Conservation (phyloP, 768 basidiomycete species). For the Tremella yokohamensis region DNA sequence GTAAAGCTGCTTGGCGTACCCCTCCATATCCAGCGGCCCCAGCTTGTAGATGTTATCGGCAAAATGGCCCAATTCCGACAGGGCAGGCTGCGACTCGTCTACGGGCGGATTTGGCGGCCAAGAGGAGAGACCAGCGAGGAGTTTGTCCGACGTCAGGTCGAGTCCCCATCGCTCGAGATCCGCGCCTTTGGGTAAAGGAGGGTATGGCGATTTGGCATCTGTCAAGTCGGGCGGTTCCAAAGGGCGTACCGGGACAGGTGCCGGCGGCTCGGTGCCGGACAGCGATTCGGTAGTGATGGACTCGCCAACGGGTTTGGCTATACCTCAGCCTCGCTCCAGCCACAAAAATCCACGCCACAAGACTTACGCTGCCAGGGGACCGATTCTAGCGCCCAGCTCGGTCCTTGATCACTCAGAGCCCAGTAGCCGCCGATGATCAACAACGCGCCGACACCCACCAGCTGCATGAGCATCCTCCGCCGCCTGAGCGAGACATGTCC, state of each 20-base stretch:
- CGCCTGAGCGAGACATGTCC: background rate
- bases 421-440: background rate
- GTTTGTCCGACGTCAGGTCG: constrained; percentile 13
- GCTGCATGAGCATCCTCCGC: constrained; percentile 1
- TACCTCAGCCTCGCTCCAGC: too few species aligned
- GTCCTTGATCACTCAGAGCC: too few species aligned
- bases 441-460: background rate
- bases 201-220: too few species aligned
- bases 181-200: background rate
- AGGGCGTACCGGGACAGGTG: too few species aligned
- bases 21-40: constrained; percentile 14
- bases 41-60: constrained; percentile 40
- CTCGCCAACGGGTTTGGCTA: too few species aligned
- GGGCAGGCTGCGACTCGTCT: constrained; percentile 12
- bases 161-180: constrained; percentile 27
- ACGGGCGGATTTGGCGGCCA: constrained; percentile 26
- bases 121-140: constrained; percentile 24
- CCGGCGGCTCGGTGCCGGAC: too few species aligned
- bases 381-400: too few species aligned
- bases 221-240: too few species aligned
- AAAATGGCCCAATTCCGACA: constrained; percentile 31
- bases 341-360: too few species aligned
- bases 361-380: too few species aligned
- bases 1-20: constrained; percentile 16
- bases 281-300: too few species aligned